Base-by-base conservation (phyloP, 768 basidiomycete species). In the Mycena vitilis region DNA sequence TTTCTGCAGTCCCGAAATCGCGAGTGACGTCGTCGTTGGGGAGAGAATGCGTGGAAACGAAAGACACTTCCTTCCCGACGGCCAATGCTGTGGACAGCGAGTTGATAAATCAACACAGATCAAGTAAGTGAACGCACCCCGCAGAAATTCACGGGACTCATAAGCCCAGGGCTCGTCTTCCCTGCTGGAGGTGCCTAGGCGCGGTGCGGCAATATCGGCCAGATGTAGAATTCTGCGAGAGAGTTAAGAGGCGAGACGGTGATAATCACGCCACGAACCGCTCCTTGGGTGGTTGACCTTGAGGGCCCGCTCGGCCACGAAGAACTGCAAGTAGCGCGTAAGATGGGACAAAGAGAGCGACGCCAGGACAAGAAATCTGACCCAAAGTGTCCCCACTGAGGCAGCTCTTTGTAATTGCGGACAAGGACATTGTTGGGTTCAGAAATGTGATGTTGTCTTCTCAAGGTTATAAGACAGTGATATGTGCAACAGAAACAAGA, bases 141-240 rank as follows among this genome's bases (percentile, higher is more conserved):
- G 91, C 42, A 99, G 84, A 80, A 91, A 98, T 81, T 98, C 98
- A 71, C 98, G 92, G 54, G 95, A 89, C 77, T 96, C 94, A 78
- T 92, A 98, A 2, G 97, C 93, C 89, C 92, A 95, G 8, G 91
- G 89, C 94, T 98, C 98, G 77, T 99, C 98, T 68, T 95, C 93
- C 66, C 96, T 85, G 30, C 88, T 88, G 13, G 91, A 84, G 22
- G 89, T 92, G 12, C 97, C 97, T 77, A 95, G 83, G 45, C 94
- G 87, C 5, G 98, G 97, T 36, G 96, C 91, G 23, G 87, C 78
- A 55, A 98, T 82, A 74, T 97, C 96, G 38, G 94, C 95, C 53
- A 99, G 87, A 80, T 99, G 94, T 47, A 99, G 83, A 65, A 96
- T 86, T 68, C 96, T 98, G 48, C 69, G 63, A 6, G 59, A 47